These are phyloP conservation scores for Schoenoplectus triqueter DNA, from an alignment of 202 grass and related monocot species.

Conservation along the genomic window DNA sequence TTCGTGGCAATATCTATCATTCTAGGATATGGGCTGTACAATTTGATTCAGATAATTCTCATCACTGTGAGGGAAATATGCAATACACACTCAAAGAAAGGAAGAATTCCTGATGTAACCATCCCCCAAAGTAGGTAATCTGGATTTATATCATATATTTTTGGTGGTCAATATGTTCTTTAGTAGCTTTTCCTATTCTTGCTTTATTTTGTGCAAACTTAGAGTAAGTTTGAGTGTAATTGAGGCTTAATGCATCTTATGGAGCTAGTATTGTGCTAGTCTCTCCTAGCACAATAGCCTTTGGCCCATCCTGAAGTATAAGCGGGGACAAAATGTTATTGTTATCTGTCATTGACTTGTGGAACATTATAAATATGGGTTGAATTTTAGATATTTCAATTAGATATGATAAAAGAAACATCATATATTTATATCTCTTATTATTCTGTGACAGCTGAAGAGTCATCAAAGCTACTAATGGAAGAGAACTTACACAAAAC, in stretches of 20 bases:
- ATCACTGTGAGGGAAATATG: slow-evolving; percentile 70
- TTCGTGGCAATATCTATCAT: slow-evolving; percentile 91
- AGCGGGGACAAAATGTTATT: background rate
- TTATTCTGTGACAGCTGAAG: slow-evolving; percentile 51
- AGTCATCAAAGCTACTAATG: slow-evolving; percentile 49
- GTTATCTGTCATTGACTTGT: background rate
- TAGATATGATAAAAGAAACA: slow-evolving; percentile 19
- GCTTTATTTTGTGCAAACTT: background rate
- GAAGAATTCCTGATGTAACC: slow-evolving; percentile 50
- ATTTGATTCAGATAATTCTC: slow-evolving; percentile 88
- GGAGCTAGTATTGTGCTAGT: background rate
- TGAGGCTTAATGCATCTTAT: slow-evolving; percentile 5
- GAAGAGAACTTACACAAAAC: slow-evolving; percentile 63
- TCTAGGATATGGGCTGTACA: slow-evolving; percentile 94
- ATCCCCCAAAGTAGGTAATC: slow-evolving; percentile 53
- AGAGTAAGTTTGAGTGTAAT: slow-evolving; percentile 19
- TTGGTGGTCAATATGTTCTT: background rate
- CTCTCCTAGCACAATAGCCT: background rate
- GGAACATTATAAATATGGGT: background rate
- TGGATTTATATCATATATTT: background rate
- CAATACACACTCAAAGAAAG: slow-evolving; percentile 62
- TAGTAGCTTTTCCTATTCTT: background rate
- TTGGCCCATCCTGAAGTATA: background rate
- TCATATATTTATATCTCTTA: slow-evolving; percentile 23
- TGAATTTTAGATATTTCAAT: background rate